A percentile compares a stretch with the other conserved stretches of the same genome.
phyloP scores from a whole-genome alignment of 768 basidiomycete genomes.

The Suillus brevipes region DNA sequence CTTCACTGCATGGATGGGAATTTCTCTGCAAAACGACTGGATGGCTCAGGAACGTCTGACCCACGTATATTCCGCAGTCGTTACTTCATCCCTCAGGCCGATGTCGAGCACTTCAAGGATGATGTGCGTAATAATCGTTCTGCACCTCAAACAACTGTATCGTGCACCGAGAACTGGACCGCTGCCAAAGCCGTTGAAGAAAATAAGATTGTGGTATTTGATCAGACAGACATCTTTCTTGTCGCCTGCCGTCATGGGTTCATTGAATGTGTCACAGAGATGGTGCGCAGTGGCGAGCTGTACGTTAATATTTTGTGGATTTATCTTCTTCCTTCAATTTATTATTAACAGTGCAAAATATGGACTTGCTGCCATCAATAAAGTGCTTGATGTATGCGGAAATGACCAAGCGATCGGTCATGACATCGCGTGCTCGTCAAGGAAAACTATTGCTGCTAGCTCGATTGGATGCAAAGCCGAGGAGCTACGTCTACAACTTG shows the following conservation, averaged over 20 bases:
- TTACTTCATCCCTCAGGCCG: slow-evolving; percentile 26
- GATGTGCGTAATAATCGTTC: neutral
- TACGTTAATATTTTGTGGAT: slow-evolving; percentile 16
- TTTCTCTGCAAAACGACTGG: slow-evolving; percentile 26
- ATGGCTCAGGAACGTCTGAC: slow-evolving; percentile 20
- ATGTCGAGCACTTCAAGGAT: slow-evolving; percentile 31
- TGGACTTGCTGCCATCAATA: slow-evolving; percentile 16
- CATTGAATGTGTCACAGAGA: slow-evolving; percentile 31
- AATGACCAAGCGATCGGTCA: slow-evolving; percentile 19
- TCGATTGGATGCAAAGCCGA: slow-evolving; percentile 16
- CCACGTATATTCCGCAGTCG: slow-evolving; percentile 19
- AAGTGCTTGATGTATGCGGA: slow-evolving; percentile 24
- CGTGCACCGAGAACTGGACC: slow-evolving; percentile 36
- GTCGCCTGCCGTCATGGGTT: slow-evolving; percentile 36
- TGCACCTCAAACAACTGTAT: too few species aligned
- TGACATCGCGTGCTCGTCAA: slow-evolving; percentile 31
- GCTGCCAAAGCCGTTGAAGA: slow-evolving; percentile 26
- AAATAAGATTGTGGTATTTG: slow-evolving; percentile 38
- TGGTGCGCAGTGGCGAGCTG: slow-evolving; percentile 38
- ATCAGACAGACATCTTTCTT: slow-evolving; percentile 39
- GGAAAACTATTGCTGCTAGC: slow-evolving; percentile 15
- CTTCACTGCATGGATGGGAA: too few species aligned
- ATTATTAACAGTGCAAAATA: slow-evolving; percentile 1
- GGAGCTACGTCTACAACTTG: slow-evolving; percentile 9
- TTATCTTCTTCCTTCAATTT: too few species aligned